phyloP scores from a whole-genome alignment of 176 grass and related monocot species.

The Oryza meridionalis region DNA sequence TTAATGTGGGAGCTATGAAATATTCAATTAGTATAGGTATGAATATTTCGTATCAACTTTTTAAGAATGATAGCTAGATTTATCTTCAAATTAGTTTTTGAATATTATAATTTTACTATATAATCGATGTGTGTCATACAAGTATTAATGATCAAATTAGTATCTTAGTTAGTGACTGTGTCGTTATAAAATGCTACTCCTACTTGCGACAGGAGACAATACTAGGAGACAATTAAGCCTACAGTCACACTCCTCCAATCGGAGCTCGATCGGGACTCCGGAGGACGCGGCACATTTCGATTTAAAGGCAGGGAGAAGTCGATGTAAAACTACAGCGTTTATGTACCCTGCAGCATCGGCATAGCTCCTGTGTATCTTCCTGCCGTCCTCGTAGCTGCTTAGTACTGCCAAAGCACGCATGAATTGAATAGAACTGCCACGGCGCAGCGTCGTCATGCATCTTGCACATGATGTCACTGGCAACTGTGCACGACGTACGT shows the following conservation, averaged over 20 bases:
- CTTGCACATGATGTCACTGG: constrained; percentile 14
- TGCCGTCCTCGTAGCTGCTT: background rate
- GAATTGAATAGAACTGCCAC: constrained; percentile 33
- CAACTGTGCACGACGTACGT: constrained; percentile 28
- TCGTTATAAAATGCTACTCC: too few relatives aligned
- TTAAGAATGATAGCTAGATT: too few relatives aligned
- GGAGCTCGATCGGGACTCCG: background rate
- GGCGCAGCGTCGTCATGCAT: constrained; percentile 13
- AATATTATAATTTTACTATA: too few relatives aligned
- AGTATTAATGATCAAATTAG: too few relatives aligned
- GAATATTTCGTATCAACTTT: too few relatives aligned
- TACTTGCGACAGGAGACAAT: too few relatives aligned
- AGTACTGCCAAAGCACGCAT: constrained; percentile 24
- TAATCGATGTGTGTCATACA: too few relatives aligned
- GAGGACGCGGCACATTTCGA: background rate
- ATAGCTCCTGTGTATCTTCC: background rate
- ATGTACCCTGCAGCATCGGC: background rate
- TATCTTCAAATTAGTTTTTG: too few relatives aligned
- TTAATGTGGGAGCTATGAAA: too few relatives aligned
- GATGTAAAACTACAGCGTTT: background rate
- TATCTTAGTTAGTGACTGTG: too few relatives aligned
- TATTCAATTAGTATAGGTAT: too few relatives aligned
- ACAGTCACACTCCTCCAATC: background rate
- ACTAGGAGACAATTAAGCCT: background rate
- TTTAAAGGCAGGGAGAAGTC: background rate